These are phyloP conservation scores for Cornus kousa DNA, from an alignment of 148 eudicot genomes.

Conservation along the genomic window DNA sequence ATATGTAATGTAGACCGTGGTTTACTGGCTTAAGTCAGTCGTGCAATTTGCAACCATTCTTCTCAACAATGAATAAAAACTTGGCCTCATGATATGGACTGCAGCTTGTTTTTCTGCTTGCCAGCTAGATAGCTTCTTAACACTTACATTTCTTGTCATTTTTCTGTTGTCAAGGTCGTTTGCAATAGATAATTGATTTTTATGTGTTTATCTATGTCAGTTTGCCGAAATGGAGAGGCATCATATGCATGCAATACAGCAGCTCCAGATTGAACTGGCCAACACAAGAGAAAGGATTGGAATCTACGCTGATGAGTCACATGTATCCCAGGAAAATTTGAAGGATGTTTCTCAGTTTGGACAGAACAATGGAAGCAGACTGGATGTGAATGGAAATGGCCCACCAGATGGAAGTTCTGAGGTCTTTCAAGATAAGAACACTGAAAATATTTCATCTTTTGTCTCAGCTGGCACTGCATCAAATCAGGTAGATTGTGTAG, in stretches of 20 bases:
- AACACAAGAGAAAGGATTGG: slow-evolving; percentile 60
- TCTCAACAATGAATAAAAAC: neutral
- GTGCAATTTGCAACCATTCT: neutral
- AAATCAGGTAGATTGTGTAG: slow-evolving; percentile 41
- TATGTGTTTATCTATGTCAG: slow-evolving; percentile 31
- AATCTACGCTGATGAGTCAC: slow-evolving; percentile 38
- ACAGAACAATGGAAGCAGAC: slow-evolving; percentile 49
- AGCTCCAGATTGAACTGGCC: slow-evolving; percentile 76
- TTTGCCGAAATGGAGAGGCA: slow-evolving; percentile 86
- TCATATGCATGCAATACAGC: slow-evolving; percentile 74
- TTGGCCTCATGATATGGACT: neutral
- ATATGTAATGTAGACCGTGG: neutral
- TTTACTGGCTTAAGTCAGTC: neutral
- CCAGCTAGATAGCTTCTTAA: neutral
- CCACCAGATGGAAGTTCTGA: slow-evolving; percentile 36
- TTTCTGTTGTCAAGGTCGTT: neutral
- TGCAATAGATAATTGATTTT: neutral
- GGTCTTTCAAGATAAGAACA: slow-evolving; percentile 48
- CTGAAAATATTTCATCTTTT: slow-evolving; percentile 47
- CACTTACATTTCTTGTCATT: neutral
- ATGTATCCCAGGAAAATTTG: slow-evolving; percentile 35
- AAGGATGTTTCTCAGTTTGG: slow-evolving; percentile 52
- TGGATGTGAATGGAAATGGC: slow-evolving; percentile 50
- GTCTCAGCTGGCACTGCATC: slow-evolving; percentile 49
- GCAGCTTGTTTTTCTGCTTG: neutral